A percentile compares a stretch with the other conserved stretches of the same genome.
These are phyloP conservation scores for Saksenaea oblongispora DNA, from an alignment of 371 early-diverging fungal species.

Conservation along the genomic window DNA sequence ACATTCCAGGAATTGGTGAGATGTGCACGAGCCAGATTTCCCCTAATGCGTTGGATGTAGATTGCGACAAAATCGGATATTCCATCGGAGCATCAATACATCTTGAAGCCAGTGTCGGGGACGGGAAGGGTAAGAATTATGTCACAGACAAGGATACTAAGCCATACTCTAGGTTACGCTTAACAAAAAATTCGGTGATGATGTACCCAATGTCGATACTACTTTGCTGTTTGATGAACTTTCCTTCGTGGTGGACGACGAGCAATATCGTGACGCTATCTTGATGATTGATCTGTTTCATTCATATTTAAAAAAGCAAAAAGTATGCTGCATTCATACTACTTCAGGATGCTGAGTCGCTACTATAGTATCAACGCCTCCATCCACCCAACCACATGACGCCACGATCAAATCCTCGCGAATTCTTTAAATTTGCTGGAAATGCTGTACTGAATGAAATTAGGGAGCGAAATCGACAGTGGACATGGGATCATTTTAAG, in stretches of 20 bases:
- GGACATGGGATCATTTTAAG: constrained; percentile 75
- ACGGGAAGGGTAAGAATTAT: constrained; percentile 63
- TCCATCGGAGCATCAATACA: constrained; percentile 57
- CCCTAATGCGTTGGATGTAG: constrained; percentile 16
- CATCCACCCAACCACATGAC: constrained; percentile 68
- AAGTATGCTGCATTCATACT: constrained; percentile 41
- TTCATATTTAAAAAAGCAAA: constrained; percentile 65
- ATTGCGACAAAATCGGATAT: constrained; percentile 31
- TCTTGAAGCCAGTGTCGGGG: constrained; percentile 85
- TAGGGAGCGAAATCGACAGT: constrained; percentile 67
- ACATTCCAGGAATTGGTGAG: neutral
- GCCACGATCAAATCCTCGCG: constrained; percentile 69
- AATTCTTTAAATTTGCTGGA: constrained; percentile 79
- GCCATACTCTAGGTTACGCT: constrained; percentile 35
- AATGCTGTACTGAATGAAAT: constrained; percentile 74
- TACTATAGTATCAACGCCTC: constrained; percentile 65
- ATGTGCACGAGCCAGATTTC: neutral
- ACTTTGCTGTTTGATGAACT: constrained; percentile 77
- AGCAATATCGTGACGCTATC: constrained; percentile 74
- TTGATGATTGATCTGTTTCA: constrained; percentile 73
- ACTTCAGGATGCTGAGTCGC: neutral
- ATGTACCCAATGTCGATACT: constrained; percentile 54
- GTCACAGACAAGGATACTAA: neutral
- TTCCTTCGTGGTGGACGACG: constrained; percentile 74
- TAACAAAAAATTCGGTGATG: constrained; percentile 54